Evolutionary conservation across 2,329 filamentous ascomycete genomes (phyloP).

Genomic region (Penicillium sp.): DNA sequence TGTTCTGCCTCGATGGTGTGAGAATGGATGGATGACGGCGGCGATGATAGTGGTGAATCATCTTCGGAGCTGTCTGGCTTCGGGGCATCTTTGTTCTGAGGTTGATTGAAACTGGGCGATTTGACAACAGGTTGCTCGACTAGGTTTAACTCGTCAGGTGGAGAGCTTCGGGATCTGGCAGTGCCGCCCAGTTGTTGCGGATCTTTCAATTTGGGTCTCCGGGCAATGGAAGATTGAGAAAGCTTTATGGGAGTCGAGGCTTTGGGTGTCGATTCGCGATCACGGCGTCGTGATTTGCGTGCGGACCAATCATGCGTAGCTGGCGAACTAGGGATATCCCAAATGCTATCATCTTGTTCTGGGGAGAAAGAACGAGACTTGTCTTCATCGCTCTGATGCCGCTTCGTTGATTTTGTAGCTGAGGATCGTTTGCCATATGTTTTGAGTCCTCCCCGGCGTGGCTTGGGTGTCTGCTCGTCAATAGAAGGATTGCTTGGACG

Average conservation of each 20-base stretch:
- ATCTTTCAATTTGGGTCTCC: not conserved
- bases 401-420: conserved; percentile 4
- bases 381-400: not conserved
- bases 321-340: conserved; percentile 28
- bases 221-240: not conserved
- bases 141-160: conserved; percentile 40
- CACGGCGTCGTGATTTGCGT: not conserved
- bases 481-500: not conserved
- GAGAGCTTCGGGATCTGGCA: conserved; percentile 25
- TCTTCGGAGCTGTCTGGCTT: conserved; percentile 14
- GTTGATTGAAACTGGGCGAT: not conserved
- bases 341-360: conserved; percentile 21
- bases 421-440: conserved; percentile 14
- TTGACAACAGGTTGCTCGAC: conserved; percentile 20
- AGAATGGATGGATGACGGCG: conserved; percentile 32
- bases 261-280: conserved; percentile 7
- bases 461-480: conserved; percentile 8
- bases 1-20: not conserved
- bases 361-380: not conserved
- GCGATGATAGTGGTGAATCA: conserved; percentile 40
- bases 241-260: not conserved
- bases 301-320: not conserved
- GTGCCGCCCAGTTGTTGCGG: not conserved
- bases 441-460: conserved; percentile 8
- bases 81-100: not conserved